Conservation (phyloP, 208 protist species). For the Trypanosoma boissoni region DNA sequence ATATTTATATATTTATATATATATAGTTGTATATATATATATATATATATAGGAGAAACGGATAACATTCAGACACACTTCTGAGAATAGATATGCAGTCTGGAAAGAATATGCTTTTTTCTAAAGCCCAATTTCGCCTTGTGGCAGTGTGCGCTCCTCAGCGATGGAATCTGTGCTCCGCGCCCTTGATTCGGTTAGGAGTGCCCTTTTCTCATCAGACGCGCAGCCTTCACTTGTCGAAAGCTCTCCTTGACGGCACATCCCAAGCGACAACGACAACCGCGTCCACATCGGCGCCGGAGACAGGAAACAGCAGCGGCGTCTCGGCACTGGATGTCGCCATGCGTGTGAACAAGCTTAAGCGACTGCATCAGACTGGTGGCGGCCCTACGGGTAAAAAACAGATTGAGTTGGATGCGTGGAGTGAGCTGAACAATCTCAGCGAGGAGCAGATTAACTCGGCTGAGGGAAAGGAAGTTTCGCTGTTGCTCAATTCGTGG, state of each 20-base stretch:
- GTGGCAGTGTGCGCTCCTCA: background rate
- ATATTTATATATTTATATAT: slow-evolving; percentile 16
- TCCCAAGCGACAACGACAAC: background rate
- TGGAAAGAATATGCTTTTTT: slow-evolving; percentile 1
- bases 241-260: background rate
- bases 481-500: slow-evolving; percentile 88
- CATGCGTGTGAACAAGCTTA: slow-evolving; percentile 84
- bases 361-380: slow-evolving; percentile 72
- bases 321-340: slow-evolving; percentile 82
- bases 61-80: too few relatives aligned
- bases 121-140: background rate
- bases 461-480: slow-evolving; percentile 86
- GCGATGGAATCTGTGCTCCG: background rate
- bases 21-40: background rate
- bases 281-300: background rate
- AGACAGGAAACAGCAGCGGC: slow-evolving; percentile 7
- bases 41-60: background rate
- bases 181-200: too few relatives aligned
- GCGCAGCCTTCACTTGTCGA: slow-evolving; percentile 4
- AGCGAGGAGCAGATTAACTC: slow-evolving; percentile 81
- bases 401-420: slow-evolving; percentile 73
- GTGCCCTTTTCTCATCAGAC: background rate
- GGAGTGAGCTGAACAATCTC: slow-evolving; percentile 69
- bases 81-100: background rate
- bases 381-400: slow-evolving; percentile 51